Conservation (phyloP, 2,329 filamentous ascomycete genomes). For the Mycosphaerella sp. region DNA sequence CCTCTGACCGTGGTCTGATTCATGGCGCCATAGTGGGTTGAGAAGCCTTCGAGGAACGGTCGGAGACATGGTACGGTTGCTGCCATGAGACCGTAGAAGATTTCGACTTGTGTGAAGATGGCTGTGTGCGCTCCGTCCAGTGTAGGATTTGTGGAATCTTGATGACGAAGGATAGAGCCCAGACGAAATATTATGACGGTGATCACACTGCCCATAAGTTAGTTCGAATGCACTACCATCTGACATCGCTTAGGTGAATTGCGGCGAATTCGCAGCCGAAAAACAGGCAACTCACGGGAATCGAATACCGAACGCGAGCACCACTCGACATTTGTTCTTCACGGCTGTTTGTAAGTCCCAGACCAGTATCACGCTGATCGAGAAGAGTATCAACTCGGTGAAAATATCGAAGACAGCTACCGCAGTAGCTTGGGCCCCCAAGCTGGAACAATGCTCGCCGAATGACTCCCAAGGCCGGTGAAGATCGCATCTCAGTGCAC, state of each 20-base stretch:
- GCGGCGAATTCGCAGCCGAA: background rate
- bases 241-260: background rate
- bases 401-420: slow-evolving; percentile 39
- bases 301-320: slow-evolving; percentile 40
- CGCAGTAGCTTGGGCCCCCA: slow-evolving; percentile 35
- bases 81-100: slow-evolving; percentile 40
- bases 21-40: slow-evolving; percentile 21
- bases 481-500: slow-evolving; percentile 40
- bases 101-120: slow-evolving; percentile 39
- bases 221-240: background rate
- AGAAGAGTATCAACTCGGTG: slow-evolving; percentile 37
- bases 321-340: slow-evolving; percentile 37
- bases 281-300: slow-evolving; percentile 32
- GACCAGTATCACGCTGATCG: slow-evolving; percentile 37
- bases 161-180: slow-evolving; percentile 32
- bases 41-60: slow-evolving; percentile 33
- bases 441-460: background rate
- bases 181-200: slow-evolving; percentile 38
- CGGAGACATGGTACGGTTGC: slow-evolving; percentile 42
- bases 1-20: slow-evolving; percentile 13
- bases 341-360: slow-evolving; percentile 36
- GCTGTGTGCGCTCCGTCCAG: slow-evolving; percentile 35
- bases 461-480: slow-evolving; percentile 36
- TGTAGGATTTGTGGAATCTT: slow-evolving; percentile 35
- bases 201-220: slow-evolving; percentile 34